Evolutionary conservation across 495 filamentous ascomycete species (phyloP).

Genomic region (Penicillium malachiteum): DNA sequence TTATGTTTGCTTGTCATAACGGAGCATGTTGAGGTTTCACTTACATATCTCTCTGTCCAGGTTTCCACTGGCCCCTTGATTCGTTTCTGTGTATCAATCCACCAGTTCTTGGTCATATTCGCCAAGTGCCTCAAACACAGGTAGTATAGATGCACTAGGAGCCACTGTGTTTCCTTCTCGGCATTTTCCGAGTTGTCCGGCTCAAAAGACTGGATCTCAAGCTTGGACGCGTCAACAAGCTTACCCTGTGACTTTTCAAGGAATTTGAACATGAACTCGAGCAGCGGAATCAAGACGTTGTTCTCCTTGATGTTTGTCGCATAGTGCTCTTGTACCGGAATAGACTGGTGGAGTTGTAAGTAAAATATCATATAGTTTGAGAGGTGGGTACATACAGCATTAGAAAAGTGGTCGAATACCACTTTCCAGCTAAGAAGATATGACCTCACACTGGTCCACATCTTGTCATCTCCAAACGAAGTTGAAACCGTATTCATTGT

Average conservation of each 20-base stretch:
- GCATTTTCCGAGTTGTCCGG: conserved; percentile 55
- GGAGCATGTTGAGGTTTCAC: conserved; percentile 5
- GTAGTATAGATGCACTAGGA: conserved; percentile 85
- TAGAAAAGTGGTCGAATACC: conserved; percentile 81
- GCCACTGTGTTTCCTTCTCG: conserved; percentile 73
- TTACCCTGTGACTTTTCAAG: conserved; percentile 69
- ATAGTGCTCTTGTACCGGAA: conserved; percentile 78
- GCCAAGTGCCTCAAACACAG: conserved; percentile 72
- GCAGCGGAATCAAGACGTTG: conserved; percentile 62
- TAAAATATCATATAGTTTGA: not conserved
- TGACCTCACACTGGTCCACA: conserved; percentile 52
- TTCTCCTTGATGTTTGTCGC: conserved; percentile 71
- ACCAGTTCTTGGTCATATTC: conserved; percentile 82
- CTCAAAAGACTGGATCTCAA: conserved; percentile 69
- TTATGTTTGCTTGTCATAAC: not conserved
- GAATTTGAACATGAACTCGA: conserved; percentile 79
- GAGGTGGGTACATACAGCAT: conserved; percentile 52
- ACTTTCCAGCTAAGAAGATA: conserved; percentile 93
- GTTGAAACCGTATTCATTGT: conserved; percentile 50
- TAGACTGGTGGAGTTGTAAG: conserved; percentile 51
- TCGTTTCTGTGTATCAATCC: conserved; percentile 71
- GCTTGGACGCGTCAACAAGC: conserved; percentile 64
- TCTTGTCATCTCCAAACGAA: conserved; percentile 35
- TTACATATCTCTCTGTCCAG: conserved; percentile 77
- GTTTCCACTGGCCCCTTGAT: conserved; percentile 70